phyloP scores from a whole-genome alignment of 2,329 filamentous ascomycete genomes.

The Myotisia sp. region DNA sequence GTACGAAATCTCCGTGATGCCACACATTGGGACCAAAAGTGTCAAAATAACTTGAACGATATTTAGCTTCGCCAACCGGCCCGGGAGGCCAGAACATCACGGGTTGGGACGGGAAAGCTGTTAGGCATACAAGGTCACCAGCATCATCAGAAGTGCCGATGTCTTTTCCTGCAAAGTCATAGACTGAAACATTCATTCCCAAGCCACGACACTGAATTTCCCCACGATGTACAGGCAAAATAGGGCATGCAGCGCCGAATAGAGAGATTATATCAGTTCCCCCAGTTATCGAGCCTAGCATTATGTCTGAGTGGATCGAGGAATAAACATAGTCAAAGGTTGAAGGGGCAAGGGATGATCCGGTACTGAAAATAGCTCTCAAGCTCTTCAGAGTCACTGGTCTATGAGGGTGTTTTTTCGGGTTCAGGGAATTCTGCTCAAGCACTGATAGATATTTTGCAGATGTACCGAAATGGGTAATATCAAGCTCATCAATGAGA shows the following conservation, averaged over 20 bases:
- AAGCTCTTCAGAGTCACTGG: conserved; percentile 38
- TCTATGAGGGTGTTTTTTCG: conserved; percentile 36
- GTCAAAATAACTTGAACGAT: conserved; percentile 75
- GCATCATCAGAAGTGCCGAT: conserved; percentile 50
- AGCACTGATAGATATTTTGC: conserved; percentile 86
- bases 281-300: conserved; percentile 85
- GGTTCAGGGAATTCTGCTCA: conserved; percentile 59
- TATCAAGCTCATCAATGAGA: conserved; percentile 62
- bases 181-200: conserved; percentile 57
- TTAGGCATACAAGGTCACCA: conserved; percentile 76
- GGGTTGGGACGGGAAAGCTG: conserved; percentile 81
- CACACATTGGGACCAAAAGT: conserved; percentile 56
- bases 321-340: conserved; percentile 84
- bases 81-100: conserved; percentile 68
- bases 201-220: conserved; percentile 67
- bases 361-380: conserved; percentile 83
- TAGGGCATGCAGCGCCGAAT: conserved; percentile 71
- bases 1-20: conserved; percentile 91
- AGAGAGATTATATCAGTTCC: conserved; percentile 94
- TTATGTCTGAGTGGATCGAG: conserved; percentile 64
- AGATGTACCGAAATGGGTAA: conserved; percentile 89
- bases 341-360: conserved; percentile 78
- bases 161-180: conserved; percentile 44
- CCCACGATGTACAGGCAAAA: conserved; percentile 56
- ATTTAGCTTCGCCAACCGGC: conserved; percentile 55